A percentile compares a stretch with the other conserved stretches of the same genome.
These are phyloP conservation scores for Verticillium isaacii DNA, from an alignment of 2,329 filamentous ascomycete species.

Conservation along the genomic window DNA sequence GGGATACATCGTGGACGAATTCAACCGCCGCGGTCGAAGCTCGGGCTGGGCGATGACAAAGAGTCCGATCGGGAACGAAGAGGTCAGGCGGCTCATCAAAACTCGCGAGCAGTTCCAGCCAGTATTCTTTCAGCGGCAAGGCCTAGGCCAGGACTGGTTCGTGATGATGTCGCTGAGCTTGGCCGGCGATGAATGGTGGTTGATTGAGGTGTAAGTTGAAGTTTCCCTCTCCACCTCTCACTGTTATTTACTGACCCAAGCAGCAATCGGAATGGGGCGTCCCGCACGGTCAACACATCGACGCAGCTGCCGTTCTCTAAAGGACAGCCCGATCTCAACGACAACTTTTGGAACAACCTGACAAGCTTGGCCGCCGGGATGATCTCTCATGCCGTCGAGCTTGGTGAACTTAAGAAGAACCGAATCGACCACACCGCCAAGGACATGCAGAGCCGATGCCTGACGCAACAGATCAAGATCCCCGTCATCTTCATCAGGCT, in stretches of 20 bases:
- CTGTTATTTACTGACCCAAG: slow-evolving; percentile 1
- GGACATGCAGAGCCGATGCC: slow-evolving; percentile 28
- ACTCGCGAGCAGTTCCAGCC: slow-evolving; percentile 59
- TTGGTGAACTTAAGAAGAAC: slow-evolving; percentile 40
- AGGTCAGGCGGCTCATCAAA: slow-evolving; percentile 56
- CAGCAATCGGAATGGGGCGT: slow-evolving; percentile 21
- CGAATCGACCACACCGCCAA: slow-evolving; percentile 34
- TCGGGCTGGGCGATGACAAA: slow-evolving; percentile 59
- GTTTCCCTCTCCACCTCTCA: not conserved
- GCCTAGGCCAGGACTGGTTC: slow-evolving; percentile 71
- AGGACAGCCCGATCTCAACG: slow-evolving; percentile 38
- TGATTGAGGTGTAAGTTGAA: slow-evolving; percentile 56
- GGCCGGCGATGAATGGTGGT: slow-evolving; percentile 74
- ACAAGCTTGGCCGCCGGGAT: slow-evolving; percentile 45
- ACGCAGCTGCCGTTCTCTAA: slow-evolving; percentile 36
- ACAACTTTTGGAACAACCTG: slow-evolving; percentile 48
- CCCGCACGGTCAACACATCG: slow-evolving; percentile 15
- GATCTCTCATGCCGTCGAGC: slow-evolving; percentile 45
- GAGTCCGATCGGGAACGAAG: slow-evolving; percentile 44
- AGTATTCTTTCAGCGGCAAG: slow-evolving; percentile 64
- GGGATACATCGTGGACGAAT: slow-evolving; percentile 54
- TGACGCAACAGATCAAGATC: slow-evolving; percentile 38
- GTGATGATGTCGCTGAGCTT: slow-evolving; percentile 67
- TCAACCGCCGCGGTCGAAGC: slow-evolving; percentile 55
- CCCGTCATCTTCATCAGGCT: slow-evolving; percentile 46